A percentile compares a stretch with the other conserved stretches of the same genome.
These are phyloP conservation scores for Lolium multiflorum DNA, from an alignment of 176 grass and related monocot genomes.

Conservation along the genomic window DNA sequence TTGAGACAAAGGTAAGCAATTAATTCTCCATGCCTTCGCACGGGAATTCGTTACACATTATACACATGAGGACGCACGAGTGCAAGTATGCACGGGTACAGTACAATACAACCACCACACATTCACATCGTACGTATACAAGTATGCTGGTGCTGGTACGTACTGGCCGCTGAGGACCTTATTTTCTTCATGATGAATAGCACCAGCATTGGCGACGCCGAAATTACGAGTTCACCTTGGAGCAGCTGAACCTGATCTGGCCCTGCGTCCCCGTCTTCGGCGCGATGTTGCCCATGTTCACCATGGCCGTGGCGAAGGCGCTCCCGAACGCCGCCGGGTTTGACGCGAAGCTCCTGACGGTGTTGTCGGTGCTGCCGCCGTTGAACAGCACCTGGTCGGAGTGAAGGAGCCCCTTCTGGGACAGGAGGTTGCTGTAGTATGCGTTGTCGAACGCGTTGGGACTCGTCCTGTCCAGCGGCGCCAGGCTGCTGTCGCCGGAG, in stretches of 20 bases:
- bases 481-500: conserved; percentile 55
- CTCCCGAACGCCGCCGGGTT: conserved; percentile 37
- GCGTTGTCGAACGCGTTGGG: conserved; percentile 55
- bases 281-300: conserved; percentile 55
- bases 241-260: conserved; percentile 53
- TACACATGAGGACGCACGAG: neutral
- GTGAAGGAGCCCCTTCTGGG: conserved; percentile 59
- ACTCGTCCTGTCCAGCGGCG: conserved; percentile 59
- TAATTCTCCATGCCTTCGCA: neutral
- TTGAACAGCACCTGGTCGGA: conserved; percentile 86
- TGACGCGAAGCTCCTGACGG: conserved; percentile 50
- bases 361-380: conserved; percentile 61
- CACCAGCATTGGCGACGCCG: no score
- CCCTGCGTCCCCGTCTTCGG: conserved; percentile 38
- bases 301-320: conserved; percentile 59
- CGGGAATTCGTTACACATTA: neutral
- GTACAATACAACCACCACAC: neutral
- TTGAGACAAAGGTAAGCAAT: neutral
- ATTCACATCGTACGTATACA: neutral
- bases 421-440: conserved; percentile 69
- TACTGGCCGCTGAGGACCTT: conserved; percentile 8
- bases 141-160: neutral
- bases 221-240: conserved; percentile 34
- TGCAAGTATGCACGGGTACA: neutral
- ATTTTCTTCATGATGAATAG: neutral